These are phyloP conservation scores for Thelonectria olida DNA, from an alignment of 2,329 filamentous ascomycete species.

Conservation along the genomic window DNA sequence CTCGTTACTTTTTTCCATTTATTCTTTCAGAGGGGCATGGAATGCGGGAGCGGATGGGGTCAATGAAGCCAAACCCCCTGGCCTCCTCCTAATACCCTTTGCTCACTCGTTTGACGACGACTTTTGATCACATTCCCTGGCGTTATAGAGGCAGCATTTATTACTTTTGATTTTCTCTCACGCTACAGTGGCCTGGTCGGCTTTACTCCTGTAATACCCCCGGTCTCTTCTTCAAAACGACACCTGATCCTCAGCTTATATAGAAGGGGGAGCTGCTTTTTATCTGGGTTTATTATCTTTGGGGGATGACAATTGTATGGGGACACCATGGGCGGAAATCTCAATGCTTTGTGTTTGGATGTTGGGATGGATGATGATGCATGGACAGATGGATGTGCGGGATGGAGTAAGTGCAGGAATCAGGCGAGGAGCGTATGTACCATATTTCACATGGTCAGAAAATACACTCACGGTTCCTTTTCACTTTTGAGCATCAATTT, in stretches of 20 bases:
- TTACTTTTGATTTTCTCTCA: background rate
- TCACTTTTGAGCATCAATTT: constrained; percentile 1
- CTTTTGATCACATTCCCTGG: constrained; percentile 2
- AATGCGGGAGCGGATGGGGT: constrained; percentile 5
- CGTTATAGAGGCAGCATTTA: constrained; percentile 24
- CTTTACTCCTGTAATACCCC: constrained; percentile 1
- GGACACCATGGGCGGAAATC: constrained; percentile 7
- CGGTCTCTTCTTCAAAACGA: background rate
- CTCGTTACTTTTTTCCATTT: constrained; percentile 8
- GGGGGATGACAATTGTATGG: constrained; percentile 9
- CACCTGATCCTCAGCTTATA: background rate
- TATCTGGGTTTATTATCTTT: background rate
- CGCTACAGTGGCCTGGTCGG: constrained; percentile 3
- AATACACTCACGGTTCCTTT: constrained; percentile 27
- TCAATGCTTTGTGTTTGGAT: constrained; percentile 16
- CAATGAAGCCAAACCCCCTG: constrained; percentile 7
- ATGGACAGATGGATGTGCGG: background rate
- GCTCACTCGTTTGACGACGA: constrained; percentile 16
- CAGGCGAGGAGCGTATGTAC: constrained; percentile 31
- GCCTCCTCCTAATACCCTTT: constrained; percentile 19
- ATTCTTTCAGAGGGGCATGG: constrained; percentile 5
- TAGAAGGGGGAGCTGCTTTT: background rate
- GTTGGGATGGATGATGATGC: constrained; percentile 13
- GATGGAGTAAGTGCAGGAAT: constrained; percentile 7
- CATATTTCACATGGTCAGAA: constrained; percentile 23